Conservation (phyloP, 441 rosid genomes). For the Isatis lusitanica region DNA sequence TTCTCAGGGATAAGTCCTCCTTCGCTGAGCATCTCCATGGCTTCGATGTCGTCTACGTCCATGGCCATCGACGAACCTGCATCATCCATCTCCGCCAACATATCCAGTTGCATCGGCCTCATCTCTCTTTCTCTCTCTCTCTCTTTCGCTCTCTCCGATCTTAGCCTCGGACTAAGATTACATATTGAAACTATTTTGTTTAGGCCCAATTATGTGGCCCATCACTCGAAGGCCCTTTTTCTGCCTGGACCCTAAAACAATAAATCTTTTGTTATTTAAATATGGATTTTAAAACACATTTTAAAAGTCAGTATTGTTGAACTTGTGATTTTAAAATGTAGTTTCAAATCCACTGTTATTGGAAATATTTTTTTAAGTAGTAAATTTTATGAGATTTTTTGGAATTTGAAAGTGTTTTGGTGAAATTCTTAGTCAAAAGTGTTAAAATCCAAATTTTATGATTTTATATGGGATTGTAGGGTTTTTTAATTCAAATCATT, state of each 20-base stretch:
- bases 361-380: no score
- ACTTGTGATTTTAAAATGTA: no score
- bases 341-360: no score
- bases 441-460: no score
- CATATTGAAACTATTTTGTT: neutral
- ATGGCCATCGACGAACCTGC: slow-evolving; percentile 46
- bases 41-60: slow-evolving; percentile 94
- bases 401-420: no score
- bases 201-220: neutral
- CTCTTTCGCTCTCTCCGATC: neutral
- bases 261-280: no score
- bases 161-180: neutral
- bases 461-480: no score
- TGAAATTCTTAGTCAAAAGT: no score
- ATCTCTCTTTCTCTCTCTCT: neutral
- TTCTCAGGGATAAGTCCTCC: slow-evolving; percentile 60
- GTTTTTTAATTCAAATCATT: no score
- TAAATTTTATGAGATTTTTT: no score
- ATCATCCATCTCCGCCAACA: slow-evolving; percentile 24
- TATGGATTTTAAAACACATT: no score
- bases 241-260: neutral
- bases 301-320: no score
- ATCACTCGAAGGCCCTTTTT: neutral
- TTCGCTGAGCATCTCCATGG: slow-evolving; percentile 72
- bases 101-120: slow-evolving; percentile 33